Percentiles rank a stretch among this genome's conserved stretches.
These are phyloP conservation scores for Xylaria scruposa DNA, from an alignment of 495 filamentous ascomycete genomes.

Conservation along the genomic window DNA sequence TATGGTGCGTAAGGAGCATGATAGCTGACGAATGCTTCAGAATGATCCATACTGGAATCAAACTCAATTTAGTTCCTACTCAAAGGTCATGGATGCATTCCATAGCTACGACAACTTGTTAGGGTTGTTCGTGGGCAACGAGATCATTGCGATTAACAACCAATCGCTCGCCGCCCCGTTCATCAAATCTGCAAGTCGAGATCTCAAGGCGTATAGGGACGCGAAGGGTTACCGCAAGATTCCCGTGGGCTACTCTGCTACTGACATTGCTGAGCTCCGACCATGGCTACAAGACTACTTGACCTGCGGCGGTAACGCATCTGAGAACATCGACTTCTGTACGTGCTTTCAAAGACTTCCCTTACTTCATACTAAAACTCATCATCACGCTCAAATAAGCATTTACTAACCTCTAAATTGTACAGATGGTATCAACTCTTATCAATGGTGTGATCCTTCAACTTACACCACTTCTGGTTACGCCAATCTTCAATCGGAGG, in stretches of 20 bases:
- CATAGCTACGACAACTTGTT: conserved; percentile 78
- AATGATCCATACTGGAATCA: conserved; percentile 70
- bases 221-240: conserved; percentile 80
- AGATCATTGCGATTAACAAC: conserved; percentile 70
- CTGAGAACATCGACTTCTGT: conserved; percentile 80
- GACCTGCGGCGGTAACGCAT: conserved; percentile 71
- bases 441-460: conserved; percentile 82
- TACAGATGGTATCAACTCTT: conserved; percentile 74
- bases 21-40: conserved; percentile 41
- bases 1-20: conserved; percentile 18
- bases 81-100: conserved; percentile 79
- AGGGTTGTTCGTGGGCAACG: conserved; percentile 87
- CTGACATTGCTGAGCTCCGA: conserved; percentile 80
- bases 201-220: conserved; percentile 83
- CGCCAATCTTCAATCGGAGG: conserved; percentile 61
- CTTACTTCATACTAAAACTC: not conserved
- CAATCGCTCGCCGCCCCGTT: conserved; percentile 76
- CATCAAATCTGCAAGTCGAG: conserved; percentile 79
- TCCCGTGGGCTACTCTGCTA: conserved; percentile 88
- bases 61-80: conserved; percentile 69
- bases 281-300: conserved; percentile 91
- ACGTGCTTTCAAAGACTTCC: not conserved
- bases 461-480: conserved; percentile 75
- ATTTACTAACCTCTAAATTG: not conserved
- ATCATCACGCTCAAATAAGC: no score